Conservation (phyloP, 192 early-diverging fungal genomes). For the Polychytrium aggregatum region DNA sequence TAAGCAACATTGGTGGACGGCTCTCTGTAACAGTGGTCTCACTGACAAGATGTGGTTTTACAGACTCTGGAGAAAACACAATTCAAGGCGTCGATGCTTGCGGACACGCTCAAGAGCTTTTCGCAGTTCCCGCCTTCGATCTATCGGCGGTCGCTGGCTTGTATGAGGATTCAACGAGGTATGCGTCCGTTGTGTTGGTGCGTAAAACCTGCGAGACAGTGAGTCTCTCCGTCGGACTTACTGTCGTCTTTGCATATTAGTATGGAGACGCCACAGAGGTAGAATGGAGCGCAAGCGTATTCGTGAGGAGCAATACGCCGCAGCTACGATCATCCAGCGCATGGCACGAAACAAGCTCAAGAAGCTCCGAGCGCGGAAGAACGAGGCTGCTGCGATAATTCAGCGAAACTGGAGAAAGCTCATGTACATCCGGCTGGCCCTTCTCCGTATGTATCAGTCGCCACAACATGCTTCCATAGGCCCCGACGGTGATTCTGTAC, state of each 20-base stretch:
- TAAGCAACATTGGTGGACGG: too few relatives aligned
- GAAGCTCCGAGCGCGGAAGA: slow-evolving; percentile 28
- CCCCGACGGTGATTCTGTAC: background rate
- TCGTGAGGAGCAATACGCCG: slow-evolving; percentile 32
- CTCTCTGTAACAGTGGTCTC: too few relatives aligned
- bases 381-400: slow-evolving; percentile 36
- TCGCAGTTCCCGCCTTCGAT: slow-evolving; percentile 47
- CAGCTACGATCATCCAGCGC: slow-evolving; percentile 41
- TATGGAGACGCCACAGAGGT: slow-evolving; percentile 34
- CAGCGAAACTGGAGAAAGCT: slow-evolving; percentile 39
- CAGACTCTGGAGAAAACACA: slow-evolving; percentile 33
- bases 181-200: background rate
- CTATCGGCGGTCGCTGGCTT: slow-evolving; percentile 39
- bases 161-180: slow-evolving; percentile 40
- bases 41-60: too few relatives aligned
- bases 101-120: slow-evolving; percentile 29
- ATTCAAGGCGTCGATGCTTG: slow-evolving; percentile 17
- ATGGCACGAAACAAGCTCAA: slow-evolving; percentile 35
- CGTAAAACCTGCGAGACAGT: too few relatives aligned
- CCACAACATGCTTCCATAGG: background rate
- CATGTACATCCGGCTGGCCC: slow-evolving; percentile 39
- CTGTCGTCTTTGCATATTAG: too few relatives aligned
- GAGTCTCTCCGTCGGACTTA: too few relatives aligned
- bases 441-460: slow-evolving; percentile 36
- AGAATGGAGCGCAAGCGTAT: slow-evolving; percentile 22